These are phyloP conservation scores for Hylodesmum podocarpum DNA, from an alignment of 306 rosid genomes.

Conservation along the genomic window DNA sequence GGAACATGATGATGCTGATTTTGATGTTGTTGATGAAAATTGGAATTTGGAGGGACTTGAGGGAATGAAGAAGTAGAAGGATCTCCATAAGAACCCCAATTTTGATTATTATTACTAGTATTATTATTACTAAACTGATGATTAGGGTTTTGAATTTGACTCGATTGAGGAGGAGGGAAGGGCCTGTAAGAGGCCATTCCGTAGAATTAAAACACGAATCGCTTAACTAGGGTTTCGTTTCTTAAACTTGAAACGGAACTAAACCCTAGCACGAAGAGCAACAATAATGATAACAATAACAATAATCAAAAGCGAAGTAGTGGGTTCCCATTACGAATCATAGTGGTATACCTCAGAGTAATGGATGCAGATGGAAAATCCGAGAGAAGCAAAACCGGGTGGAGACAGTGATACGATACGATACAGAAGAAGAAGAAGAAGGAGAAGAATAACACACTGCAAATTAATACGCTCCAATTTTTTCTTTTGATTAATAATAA, in stretches of 20 bases:
- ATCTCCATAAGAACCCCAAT: constrained; percentile 50
- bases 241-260: neutral
- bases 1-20: constrained; percentile 36
- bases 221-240: constrained; percentile 9
- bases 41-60: constrained; percentile 55
- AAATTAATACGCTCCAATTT: neutral
- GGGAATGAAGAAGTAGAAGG: constrained; percentile 57
- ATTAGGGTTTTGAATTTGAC: constrained; percentile 58
- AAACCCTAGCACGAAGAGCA: constrained; percentile 11
- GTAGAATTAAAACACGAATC: neutral
- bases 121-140: constrained; percentile 50
- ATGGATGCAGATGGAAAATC: neutral
- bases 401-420: neutral
- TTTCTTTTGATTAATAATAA: neutral
- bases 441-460: neutral
- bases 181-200: constrained; percentile 94
- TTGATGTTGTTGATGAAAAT: constrained; percentile 36
- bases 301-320: neutral
- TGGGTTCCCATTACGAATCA: neutral
- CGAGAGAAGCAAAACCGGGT: neutral
- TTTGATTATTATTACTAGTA: constrained; percentile 45
- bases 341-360: neutral
- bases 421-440: too few relatives aligned
- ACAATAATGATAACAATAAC: neutral
- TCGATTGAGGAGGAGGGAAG: constrained; percentile 71